Conservation (phyloP, 2,329 filamentous ascomycete species). For the Diaporthe helianthi region DNA sequence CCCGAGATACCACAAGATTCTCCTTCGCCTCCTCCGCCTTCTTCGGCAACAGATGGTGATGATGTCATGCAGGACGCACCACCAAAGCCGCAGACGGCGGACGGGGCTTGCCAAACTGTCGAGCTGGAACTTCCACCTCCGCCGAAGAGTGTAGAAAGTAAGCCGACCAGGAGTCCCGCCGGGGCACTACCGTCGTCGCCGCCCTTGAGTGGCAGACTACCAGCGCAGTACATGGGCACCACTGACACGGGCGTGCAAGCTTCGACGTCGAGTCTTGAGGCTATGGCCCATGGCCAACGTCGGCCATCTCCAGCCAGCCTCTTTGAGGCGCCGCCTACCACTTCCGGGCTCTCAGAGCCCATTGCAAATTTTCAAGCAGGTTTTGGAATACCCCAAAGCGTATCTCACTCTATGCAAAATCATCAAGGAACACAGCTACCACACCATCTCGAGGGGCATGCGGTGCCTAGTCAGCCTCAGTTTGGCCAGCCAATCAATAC, state of each 20-base stretch:
- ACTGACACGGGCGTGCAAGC: slow-evolving; percentile 21
- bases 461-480: slow-evolving; percentile 10
- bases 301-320: not conserved
- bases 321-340: not conserved
- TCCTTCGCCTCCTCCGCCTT: not conserved
- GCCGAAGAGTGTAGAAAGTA: slow-evolving; percentile 13
- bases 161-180: slow-evolving; percentile 3
- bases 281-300: not conserved
- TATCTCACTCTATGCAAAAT: not conserved
- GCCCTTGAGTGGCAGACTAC: not conserved
- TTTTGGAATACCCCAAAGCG: not conserved
- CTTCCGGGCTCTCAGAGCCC: not conserved
- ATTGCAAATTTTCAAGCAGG: not conserved
- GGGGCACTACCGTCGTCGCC: not conserved
- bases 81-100: slow-evolving; percentile 39
- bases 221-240: not conserved
- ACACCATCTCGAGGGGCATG: not conserved
- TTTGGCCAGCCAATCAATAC: not conserved
- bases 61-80: slow-evolving; percentile 32
- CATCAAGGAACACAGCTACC: not conserved
- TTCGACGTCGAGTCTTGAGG: not conserved
- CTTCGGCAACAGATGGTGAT: slow-evolving; percentile 8
- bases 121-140: slow-evolving; percentile 37
- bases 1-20: slow-evolving; percentile 45
- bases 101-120: slow-evolving; percentile 44